Conservation (phyloP, 73 alveolate genomes). For the Stentor roeselii region DNA sequence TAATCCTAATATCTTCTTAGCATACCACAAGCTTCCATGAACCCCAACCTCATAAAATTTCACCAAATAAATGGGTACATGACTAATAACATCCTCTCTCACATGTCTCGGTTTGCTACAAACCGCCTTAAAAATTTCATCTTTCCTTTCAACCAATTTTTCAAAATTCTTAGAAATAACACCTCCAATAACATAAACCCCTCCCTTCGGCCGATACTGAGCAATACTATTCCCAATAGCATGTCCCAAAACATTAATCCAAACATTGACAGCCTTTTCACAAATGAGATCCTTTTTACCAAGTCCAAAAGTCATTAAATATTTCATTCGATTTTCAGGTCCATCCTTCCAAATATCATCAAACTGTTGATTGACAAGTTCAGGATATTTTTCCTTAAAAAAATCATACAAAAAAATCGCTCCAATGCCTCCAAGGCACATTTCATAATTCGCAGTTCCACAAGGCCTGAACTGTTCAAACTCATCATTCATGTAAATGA, state of each 20-base stretch:
- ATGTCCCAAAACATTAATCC: neutral
- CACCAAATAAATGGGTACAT: neutral
- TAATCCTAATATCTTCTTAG: neutral
- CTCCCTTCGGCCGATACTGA: neutral
- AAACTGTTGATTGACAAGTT: neutral
- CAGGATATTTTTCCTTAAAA: neutral
- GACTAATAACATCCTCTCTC: neutral
- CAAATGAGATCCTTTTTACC: neutral
- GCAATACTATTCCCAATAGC: neutral
- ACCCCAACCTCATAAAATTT: neutral
- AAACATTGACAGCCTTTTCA: neutral
- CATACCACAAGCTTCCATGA: neutral
- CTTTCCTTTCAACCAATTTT: neutral
- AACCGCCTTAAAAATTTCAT: too few relatives aligned
- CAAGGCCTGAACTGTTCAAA: neutral
- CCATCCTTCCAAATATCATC: neutral
- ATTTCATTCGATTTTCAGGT: neutral
- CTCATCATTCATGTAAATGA: neutral
- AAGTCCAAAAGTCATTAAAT: neutral
- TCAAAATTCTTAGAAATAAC: neutral
- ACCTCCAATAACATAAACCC: conserved; percentile 12
- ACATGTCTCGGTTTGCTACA: neutral
- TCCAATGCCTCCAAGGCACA: neutral
- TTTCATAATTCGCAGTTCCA: neutral
- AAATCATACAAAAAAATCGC: neutral